phyloP scores from a whole-genome alignment of 345 rosid species.

The Durio zibethinus region DNA sequence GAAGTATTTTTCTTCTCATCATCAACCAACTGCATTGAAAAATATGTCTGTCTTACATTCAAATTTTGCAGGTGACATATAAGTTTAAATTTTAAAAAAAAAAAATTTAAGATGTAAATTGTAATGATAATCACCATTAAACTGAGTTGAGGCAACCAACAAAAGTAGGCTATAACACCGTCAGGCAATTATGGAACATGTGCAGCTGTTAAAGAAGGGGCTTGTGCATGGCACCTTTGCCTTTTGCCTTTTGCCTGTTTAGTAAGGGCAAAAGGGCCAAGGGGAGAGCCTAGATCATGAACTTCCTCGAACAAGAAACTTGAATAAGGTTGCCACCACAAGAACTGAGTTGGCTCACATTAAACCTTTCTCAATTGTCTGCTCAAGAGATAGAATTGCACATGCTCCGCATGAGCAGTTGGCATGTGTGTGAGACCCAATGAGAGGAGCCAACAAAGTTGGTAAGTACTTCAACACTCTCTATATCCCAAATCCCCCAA shows the following conservation, averaged over 20 bases:
- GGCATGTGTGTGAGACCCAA: too few species aligned
- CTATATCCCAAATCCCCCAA: too few species aligned
- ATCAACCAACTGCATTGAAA: too few species aligned
- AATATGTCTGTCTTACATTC: too few species aligned
- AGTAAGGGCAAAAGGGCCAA: slow-evolving; percentile 5
- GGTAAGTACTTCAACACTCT: too few species aligned
- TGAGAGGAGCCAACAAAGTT: too few species aligned
- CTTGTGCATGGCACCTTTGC: background rate
- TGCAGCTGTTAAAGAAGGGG: background rate
- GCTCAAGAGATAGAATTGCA: slow-evolving; percentile 26
- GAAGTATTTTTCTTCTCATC: too few species aligned
- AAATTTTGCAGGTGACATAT: too few species aligned
- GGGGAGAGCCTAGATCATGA: slow-evolving; percentile 13
- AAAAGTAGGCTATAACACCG: background rate
- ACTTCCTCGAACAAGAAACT: background rate
- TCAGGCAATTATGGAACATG: background rate
- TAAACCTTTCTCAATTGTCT: slow-evolving; percentile 1
- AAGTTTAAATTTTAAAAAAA: too few species aligned
- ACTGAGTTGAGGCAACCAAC: background rate
- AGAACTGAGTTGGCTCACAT: slow-evolving; percentile 22
- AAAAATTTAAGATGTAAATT: too few species aligned
- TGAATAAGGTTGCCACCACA: slow-evolving; percentile 1
- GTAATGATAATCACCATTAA: background rate
- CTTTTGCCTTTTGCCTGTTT: background rate
- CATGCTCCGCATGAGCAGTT: too few species aligned